Conservation (phyloP, 768 basidiomycete species). For the Mrakia hoshinonis region DNA sequence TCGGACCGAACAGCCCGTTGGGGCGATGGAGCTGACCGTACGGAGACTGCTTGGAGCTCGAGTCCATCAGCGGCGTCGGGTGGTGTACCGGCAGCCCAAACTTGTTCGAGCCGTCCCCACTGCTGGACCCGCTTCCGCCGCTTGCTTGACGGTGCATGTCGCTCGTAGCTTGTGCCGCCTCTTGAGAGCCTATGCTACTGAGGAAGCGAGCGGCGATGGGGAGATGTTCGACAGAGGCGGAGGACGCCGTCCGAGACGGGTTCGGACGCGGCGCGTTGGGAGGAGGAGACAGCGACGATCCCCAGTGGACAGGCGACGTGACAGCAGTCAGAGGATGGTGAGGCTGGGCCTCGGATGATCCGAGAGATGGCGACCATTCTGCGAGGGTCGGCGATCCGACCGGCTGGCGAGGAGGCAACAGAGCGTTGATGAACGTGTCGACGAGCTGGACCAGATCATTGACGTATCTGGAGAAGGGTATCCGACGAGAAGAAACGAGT, state of each 20-base stretch:
- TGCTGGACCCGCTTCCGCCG: constrained; percentile 7
- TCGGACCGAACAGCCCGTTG: constrained; percentile 22
- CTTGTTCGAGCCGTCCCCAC: background rate
- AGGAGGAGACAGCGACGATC: background rate
- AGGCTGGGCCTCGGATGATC: constrained; percentile 24
- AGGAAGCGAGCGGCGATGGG: constrained; percentile 20
- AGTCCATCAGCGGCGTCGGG: background rate
- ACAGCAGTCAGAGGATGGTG: constrained; percentile 48
- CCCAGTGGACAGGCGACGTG: background rate
- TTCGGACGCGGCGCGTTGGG: background rate
- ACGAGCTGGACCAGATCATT: constrained; percentile 82
- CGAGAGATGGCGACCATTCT: constrained; percentile 31
- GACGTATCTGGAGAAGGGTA: constrained; percentile 60
- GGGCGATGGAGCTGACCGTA: constrained; percentile 31
- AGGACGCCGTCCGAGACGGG: background rate
- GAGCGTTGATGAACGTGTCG: constrained; percentile 81
- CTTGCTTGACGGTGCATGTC: background rate
- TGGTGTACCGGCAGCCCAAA: background rate
- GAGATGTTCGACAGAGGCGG: constrained; percentile 1
- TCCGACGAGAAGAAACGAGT: background rate
- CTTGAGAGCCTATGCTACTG: background rate
- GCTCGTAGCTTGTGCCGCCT: background rate
- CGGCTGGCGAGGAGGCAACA: constrained; percentile 70
- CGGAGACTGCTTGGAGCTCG: constrained; percentile 19
- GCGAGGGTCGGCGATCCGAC: constrained; percentile 35